These are phyloP conservation scores for Cnidoscolus chayamansa DNA, from an alignment of 441 rosid genomes.

Conservation along the genomic window DNA sequence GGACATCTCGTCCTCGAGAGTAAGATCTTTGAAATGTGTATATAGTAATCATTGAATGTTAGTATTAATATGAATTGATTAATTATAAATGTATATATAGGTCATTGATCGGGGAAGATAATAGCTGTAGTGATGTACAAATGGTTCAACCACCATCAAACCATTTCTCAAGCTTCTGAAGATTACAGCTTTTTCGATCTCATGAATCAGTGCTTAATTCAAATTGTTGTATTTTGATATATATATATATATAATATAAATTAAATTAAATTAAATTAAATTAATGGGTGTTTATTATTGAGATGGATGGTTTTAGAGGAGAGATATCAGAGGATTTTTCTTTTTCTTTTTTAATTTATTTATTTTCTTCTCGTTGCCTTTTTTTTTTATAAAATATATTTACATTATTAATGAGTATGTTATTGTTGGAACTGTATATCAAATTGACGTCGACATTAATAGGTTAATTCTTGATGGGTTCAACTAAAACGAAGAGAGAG, in stretches of 20 bases:
- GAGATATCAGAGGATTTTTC: conserved; percentile 24
- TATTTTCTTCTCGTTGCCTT: neutral
- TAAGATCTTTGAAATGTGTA: conserved; percentile 32
- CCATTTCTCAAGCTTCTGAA: conserved; percentile 72
- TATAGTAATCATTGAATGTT: too few relatives aligned
- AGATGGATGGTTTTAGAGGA: conserved; percentile 18
- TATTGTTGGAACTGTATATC: conserved; percentile 40
- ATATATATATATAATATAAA: too few relatives aligned
- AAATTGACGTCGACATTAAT: neutral
- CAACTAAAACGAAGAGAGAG: too few relatives aligned
- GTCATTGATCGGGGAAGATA: conserved; percentile 64
- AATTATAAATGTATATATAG: conserved; percentile 22
- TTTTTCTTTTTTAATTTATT: neutral
- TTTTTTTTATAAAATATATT: neutral
- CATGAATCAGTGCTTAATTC: too few relatives aligned
- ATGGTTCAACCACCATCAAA: conserved; percentile 66
- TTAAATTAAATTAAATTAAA: too few relatives aligned
- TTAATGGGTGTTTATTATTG: too few relatives aligned
- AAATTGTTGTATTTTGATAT: too few relatives aligned
- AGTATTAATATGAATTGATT: too few relatives aligned
- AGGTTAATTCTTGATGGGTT: too few relatives aligned
- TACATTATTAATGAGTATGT: neutral
- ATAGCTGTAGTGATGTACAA: conserved; percentile 73
- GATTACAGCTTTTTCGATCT: neutral
- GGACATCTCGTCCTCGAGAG: conserved; percentile 91